A percentile compares a stretch with the other conserved stretches of the same genome.
phyloP scores from a whole-genome alignment of 345 rosid species.

The Eucalyptus camaldulensis region DNA sequence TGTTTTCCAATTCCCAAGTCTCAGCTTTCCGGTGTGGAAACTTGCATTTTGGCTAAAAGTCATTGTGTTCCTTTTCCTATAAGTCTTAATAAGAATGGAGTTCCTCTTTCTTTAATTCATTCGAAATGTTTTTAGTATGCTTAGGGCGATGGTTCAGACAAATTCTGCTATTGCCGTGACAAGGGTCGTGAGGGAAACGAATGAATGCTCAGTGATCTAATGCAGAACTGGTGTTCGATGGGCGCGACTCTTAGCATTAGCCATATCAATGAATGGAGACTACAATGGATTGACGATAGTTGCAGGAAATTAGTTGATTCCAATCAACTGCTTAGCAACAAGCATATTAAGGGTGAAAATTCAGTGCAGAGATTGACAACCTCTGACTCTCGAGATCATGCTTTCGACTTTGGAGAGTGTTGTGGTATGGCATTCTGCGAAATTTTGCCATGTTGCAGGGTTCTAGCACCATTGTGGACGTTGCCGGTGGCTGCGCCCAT shows the following conservation, averaged over 20 bases:
- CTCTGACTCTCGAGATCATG: background rate
- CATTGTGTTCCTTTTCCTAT: no score
- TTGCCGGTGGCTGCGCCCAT: constrained; percentile 71
- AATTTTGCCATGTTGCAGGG: constrained; percentile 27
- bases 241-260: background rate
- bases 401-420: background rate
- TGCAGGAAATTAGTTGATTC: background rate
- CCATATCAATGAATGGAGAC: background rate
- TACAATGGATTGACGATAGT: background rate
- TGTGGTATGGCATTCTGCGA: background rate
- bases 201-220: background rate
- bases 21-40: no score
- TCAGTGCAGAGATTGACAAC: background rate
- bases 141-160: background rate
- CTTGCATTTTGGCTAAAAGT: no score
- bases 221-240: background rate
- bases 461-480: constrained; percentile 37
- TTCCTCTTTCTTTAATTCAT: no score
- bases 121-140: background rate
- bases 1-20: no score
- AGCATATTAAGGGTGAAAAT: background rate
- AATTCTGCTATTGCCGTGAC: background rate
- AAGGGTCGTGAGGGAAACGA: background rate
- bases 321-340: background rate
- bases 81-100: no score